Evolutionary conservation across 1,284 basidiomycete species (phyloP), one percentile per base, ranked within the genome.

Genomic region (Leccinum pachyderme): DNA sequence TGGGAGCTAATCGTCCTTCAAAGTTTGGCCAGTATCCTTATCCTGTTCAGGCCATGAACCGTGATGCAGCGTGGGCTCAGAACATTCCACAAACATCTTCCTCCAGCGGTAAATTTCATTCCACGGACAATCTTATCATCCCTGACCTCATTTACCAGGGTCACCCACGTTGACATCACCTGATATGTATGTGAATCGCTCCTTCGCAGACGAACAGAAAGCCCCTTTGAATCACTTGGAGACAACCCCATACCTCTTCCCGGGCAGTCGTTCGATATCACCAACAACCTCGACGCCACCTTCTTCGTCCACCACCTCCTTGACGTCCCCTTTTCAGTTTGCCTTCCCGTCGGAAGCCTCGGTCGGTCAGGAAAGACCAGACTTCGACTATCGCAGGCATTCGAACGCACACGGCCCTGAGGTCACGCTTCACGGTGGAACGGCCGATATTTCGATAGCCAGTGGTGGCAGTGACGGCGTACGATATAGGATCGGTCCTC

Each of bases 211-310:
- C 44, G 87, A 89, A 53, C 82, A 84, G 57, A 87, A 89, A 68
- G 71, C 80, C 37, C 62, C 79, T 35, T 63, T 87, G 51, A 77
- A 77, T 58, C 77, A 74, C 52, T 72, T 85, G 54, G 82, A 87
- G 59, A 73, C 77, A 37, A 77, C 82, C 7, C 78, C 83, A 11
- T 89, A 88, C 66, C 76, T 83, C 49, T 87, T 86, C 66, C 76
- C 84, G 22, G 75, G 75, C 55, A 87, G 84, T 67, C 84, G 87
- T 51, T 87, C 87, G 18, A 77, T 88, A 61, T 89, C 87, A n/a
- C 86, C 86, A 33, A 77, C 79, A 18, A 75, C 79, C 22, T 85
- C 86, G 5, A 84, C 84, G n/a, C 81, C 82, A 33, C 80, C 82
- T 48, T 85, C 85, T 24, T 80, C 84, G 25, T 82, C 86, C 43